phyloP scores from a whole-genome alignment of 2,329 filamentous ascomycete species.

The Alternaria consortialis region DNA sequence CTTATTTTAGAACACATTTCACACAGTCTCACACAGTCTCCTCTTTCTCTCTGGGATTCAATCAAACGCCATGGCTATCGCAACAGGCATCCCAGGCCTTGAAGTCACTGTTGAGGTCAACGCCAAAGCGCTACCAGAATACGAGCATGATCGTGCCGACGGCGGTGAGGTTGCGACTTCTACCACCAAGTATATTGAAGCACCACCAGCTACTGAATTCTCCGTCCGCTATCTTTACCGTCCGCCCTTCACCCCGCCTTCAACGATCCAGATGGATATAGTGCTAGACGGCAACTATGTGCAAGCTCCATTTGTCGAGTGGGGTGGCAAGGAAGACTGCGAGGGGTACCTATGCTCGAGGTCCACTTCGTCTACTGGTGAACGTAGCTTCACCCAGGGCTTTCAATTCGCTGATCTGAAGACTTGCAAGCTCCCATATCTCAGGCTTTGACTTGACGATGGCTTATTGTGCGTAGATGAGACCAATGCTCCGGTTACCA shows the following conservation, averaged over 20 bases:
- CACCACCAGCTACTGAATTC: not conserved
- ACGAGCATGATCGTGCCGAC: not conserved
- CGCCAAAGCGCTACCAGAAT: not conserved
- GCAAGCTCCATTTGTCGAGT: conserved; percentile 1
- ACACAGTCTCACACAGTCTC: too few relatives aligned
- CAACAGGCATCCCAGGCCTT: not conserved
- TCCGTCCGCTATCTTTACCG: not conserved
- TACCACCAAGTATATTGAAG: not conserved
- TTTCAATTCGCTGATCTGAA: not conserved
- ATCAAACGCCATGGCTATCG: conserved; percentile 6
- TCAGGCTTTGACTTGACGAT: not conserved
- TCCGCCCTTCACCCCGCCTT: not conserved
- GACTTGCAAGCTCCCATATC: not conserved
- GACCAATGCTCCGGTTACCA: not conserved
- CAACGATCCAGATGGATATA: not conserved
- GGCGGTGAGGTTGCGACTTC: not conserved
- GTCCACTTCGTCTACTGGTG: not conserved
- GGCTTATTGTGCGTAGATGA: not conserved
- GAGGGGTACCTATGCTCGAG: conserved; percentile 9
- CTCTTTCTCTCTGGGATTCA: not conserved
- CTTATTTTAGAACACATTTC: too few relatives aligned
- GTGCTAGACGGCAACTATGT: conserved; percentile 11
- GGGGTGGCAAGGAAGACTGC: conserved; percentile 3
- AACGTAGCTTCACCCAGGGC: not conserved
- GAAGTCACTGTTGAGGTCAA: conserved; percentile 4